Base-by-base conservation (phyloP, 352 stramenopile species). In the Sclerospora graminicola region DNA sequence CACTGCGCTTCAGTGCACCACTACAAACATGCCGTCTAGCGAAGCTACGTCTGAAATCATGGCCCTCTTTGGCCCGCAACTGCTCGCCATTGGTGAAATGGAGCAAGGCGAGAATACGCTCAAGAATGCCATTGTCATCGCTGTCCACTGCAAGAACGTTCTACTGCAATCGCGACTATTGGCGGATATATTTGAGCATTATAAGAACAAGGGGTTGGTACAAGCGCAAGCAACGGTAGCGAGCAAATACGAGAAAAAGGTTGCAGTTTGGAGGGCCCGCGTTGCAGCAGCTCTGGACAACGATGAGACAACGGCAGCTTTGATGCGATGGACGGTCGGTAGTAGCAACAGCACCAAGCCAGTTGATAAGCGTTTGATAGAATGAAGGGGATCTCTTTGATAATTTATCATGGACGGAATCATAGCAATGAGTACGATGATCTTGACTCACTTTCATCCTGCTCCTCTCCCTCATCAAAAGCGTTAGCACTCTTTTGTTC, bases 241-340 rank as follows among this genome's bases (percentile, higher is more conserved):
- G 1, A 52, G 63, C 14, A 84, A 82, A 47, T 85, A 81, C 48
- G 51, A 69, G 37, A 88, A 84, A 60, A 90, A 84, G 38, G n/a
- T 74, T 30, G 54, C 43, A 14, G 21, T 71, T 46, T 50, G 86
- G 18, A 58, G 66, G 36, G 58, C 57, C 9, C 73, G 76, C 2
- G 60, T 89, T 13, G 37, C 55, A 1, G 49, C 68, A 16, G 76
- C 73, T 16, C 66, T 71, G 35, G 43, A 53, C 0, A 60, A 86
- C 45, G 41, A 50, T 8, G 27, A 47, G 21, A 77, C 58, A 3
- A 63, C 44, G 18, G 48, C 56, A n/a, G 46, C 48, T 13, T 54
- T 86, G n/a, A 28, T 89, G 31, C 41, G 45, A 27, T 86, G 76
- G 76, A 73, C 62, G 6, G 54, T 57, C 23, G 35, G 21, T 11